A percentile compares a stretch with the other conserved stretches of the same genome.
Evolutionary conservation across 2,329 filamentous ascomycete genomes (phyloP).

Genomic region (Aureobasidium sp.): DNA sequence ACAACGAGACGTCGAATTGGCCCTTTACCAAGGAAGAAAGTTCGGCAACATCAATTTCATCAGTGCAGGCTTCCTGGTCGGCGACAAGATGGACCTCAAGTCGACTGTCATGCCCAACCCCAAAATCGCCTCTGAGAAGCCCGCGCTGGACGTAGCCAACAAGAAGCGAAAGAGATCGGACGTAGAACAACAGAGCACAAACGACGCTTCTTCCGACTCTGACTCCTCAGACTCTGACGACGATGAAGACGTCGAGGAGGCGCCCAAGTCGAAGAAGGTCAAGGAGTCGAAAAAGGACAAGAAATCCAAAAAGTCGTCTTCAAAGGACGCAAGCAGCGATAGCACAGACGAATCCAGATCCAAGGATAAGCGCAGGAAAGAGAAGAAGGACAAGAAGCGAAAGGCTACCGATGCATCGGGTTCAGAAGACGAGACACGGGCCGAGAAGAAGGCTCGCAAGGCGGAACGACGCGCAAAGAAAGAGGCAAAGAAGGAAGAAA

Average conservation of each 20-base stretch:
- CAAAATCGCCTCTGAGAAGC: constrained; percentile 32
- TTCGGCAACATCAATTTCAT: constrained; percentile 82
- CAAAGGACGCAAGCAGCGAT: constrained; percentile 17
- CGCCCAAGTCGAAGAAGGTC: constrained; percentile 18
- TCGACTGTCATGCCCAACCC: constrained; percentile 23
- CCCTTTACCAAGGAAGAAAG: constrained; percentile 63
- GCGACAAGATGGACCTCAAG: constrained; percentile 42
- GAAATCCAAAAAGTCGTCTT: constrained; percentile 26
- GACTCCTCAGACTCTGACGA: constrained; percentile 14
- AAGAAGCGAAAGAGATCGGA: constrained; percentile 12
- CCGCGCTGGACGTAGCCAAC: constrained; percentile 1
- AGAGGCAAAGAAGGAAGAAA: constrained; percentile 44
- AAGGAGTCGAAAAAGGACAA: constrained; percentile 26
- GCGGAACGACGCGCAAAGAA: constrained; percentile 40
- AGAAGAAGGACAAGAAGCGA: constrained; percentile 20
- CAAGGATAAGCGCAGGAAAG: constrained; percentile 14
- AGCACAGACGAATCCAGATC: constrained; percentile 12
- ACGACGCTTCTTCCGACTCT: constrained; percentile 17
- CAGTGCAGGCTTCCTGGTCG: constrained; percentile 64
- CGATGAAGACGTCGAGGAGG: constrained; percentile 15
- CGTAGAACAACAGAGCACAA: constrained; percentile 21
- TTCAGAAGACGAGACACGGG: constrained; percentile 13
- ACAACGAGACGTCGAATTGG: constrained; percentile 61
- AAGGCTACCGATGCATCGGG: constrained; percentile 13
- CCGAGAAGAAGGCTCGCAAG: constrained; percentile 28